Conservation (phyloP, 306 rosid species). For the Quercus robur region DNA sequence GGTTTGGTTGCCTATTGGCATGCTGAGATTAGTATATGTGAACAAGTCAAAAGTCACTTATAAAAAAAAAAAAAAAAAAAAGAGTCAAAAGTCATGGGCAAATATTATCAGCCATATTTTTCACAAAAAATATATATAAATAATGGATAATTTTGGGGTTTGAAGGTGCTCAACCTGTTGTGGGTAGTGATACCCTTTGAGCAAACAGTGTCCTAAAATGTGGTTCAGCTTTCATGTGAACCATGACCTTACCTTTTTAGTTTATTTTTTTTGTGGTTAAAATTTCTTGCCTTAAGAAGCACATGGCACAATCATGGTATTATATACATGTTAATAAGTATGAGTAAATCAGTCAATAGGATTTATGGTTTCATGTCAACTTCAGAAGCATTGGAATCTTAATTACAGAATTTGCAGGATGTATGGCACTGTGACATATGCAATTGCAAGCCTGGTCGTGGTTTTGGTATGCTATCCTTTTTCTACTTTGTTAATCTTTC, state of each 20-base stretch:
- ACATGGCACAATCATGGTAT: neutral
- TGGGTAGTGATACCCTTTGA: neutral
- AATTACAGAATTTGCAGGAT: slow-evolving; percentile 63
- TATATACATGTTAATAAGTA: neutral
- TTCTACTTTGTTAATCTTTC: neutral
- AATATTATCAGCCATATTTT: neutral
- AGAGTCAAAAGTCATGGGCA: neutral
- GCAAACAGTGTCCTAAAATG: neutral
- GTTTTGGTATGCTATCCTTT: slow-evolving; percentile 67
- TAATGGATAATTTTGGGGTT: neutral
- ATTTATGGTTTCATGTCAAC: neutral
- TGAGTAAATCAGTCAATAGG: neutral
- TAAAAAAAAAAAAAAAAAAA: too few relatives aligned
- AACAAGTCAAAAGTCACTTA: neutral
- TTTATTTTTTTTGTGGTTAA: neutral
- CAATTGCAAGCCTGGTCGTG: slow-evolving; percentile 93
- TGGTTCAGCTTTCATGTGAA: neutral
- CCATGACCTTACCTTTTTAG: neutral
- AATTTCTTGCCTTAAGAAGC: neutral
- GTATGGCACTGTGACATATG: slow-evolving; percentile 98
- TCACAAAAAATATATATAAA: neutral
- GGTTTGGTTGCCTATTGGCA: neutral
- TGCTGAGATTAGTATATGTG: neutral
- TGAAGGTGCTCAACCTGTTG: neutral
- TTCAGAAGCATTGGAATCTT: slow-evolving; percentile 13